phyloP scores from a whole-genome alignment of 1,139 yeast species.

The Geotrichum bryndzae region DNA sequence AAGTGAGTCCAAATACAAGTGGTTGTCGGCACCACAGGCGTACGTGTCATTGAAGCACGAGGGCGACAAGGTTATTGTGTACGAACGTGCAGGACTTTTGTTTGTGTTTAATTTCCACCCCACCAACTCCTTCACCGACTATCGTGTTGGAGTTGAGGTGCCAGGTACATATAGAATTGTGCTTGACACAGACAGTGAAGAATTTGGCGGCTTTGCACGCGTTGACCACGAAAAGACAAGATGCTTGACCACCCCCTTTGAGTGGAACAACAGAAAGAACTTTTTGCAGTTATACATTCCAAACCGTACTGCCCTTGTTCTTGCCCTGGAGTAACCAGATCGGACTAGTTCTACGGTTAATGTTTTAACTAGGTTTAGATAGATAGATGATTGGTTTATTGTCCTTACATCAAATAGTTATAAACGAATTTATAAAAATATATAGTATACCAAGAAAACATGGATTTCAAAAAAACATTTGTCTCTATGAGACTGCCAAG shows the following conservation, averaged over 20 bases:
- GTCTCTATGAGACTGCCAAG: too few species aligned
- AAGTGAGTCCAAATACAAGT: slow-evolving; percentile 60
- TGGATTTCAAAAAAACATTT: too few species aligned
- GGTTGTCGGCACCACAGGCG: slow-evolving; percentile 75
- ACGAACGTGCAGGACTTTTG: slow-evolving; percentile 78
- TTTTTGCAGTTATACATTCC: slow-evolving; percentile 82
- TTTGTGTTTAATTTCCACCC: slow-evolving; percentile 91
- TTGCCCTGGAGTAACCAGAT: slow-evolving; percentile 39
- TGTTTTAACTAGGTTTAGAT: not conserved
- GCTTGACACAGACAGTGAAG: slow-evolving; percentile 62
- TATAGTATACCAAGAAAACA: too few species aligned
- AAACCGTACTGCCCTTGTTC: slow-evolving; percentile 68
- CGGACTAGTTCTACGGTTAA: not conserved
- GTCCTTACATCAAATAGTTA: too few species aligned
- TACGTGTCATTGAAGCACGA: slow-evolving; percentile 86
- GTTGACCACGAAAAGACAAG: slow-evolving; percentile 49
- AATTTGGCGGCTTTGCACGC: slow-evolving; percentile 79
- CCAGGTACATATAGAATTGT: slow-evolving; percentile 74
- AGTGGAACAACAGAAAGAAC: slow-evolving; percentile 76
- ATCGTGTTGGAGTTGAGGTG: slow-evolving; percentile 77
- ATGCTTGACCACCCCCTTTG: slow-evolving; percentile 57
- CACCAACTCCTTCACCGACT: slow-evolving; percentile 73
- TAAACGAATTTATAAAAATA: too few species aligned
- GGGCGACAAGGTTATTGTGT: slow-evolving; percentile 78
- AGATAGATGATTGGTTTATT: too few species aligned